Conservation (phyloP, 1,284 basidiomycete genomes). For the Wolfiporia cocos region DNA sequence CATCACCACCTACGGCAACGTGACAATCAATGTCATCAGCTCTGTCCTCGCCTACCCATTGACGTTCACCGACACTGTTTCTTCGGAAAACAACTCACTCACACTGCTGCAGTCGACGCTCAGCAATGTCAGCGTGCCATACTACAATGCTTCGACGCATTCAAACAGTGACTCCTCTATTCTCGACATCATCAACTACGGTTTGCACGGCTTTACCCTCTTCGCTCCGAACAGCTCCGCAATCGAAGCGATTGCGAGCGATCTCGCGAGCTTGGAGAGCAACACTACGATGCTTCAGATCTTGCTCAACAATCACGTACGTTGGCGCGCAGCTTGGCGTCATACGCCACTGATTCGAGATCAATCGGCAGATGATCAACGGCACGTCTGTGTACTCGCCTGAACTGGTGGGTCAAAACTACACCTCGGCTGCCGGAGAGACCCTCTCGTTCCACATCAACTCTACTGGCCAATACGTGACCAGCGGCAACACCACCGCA, state of each 20-base stretch:
- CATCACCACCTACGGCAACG: constrained; percentile 36
- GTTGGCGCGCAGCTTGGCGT: constrained; percentile 16
- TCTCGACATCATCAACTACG: constrained; percentile 31
- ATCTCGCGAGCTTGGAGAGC: constrained; percentile 30
- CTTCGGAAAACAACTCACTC: constrained; percentile 33
- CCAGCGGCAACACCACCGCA: constrained; percentile 45
- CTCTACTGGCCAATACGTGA: constrained; percentile 57
- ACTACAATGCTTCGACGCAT: constrained; percentile 25
- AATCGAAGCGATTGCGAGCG: constrained; percentile 30
- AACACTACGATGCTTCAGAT: constrained; percentile 41
- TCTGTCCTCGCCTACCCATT: constrained; percentile 50
- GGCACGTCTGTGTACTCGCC: constrained; percentile 66
- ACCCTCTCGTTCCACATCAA: constrained; percentile 49
- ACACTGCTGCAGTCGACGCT: constrained; percentile 30
- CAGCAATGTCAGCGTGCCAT: constrained; percentile 12
- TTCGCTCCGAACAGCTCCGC: constrained; percentile 62
- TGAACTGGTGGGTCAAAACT: constrained; percentile 31
- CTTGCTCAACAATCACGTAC: constrained; percentile 60
- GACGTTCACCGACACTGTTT: constrained; percentile 38
- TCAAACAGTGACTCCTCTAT: constrained; percentile 27
- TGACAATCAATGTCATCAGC: constrained; percentile 47
- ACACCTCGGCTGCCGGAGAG: constrained; percentile 58
- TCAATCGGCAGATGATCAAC: constrained; percentile 49
- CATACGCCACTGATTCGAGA: no score
- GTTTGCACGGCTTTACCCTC: constrained; percentile 55